Base-by-base conservation (phyloP, 2,329 filamentous ascomycete species). In the Immersiporthe knoxdaviesiana region DNA sequence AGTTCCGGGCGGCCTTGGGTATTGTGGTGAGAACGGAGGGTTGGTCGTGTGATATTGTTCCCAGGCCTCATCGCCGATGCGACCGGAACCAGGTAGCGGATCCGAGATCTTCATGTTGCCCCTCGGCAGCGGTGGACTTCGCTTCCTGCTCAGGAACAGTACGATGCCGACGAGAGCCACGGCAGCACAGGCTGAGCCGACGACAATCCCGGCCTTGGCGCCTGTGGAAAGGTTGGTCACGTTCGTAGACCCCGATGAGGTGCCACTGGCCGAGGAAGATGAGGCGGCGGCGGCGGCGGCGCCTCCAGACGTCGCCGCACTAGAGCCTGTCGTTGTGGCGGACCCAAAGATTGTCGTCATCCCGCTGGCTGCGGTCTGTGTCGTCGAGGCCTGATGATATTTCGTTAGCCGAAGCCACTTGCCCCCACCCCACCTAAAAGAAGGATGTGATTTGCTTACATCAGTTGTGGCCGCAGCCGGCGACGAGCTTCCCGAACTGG, bases 161-260 rank as follows among this genome's bases (percentile, higher is more conserved):
- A 78, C 83, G 60, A 81, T 73, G 6, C 76, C 81, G 11, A 84
- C 72, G 8, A 80, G 78, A 7, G 77, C 74, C 59, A 82, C 72
- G 27, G 80, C 80, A 14, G 84, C 75, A 7, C 79, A 79, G n/a
- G 75, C 82, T 18, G 80, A 80, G 58, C 82, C 84, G 59, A 85
- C 79, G 39, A 82, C 84, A 68, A 87, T 84, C 11, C 85, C 85
- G 58, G 81, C 81, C 68, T 84, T 81, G 14, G 81, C 84, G 8
- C 79, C 80, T 3, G 79, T 76, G 3, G 81, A 80, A n/a, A 85
- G 21, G 69, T 67, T 35, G 72, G 52, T 2, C 52, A 63, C 62
- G 39, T 50, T 32, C 11, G 62, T 62, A 27, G 32, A 62, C 12
- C 24, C 37, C 7, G 63, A 60, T 14, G 67, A 69, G 30, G 65